Conservation (phyloP, 2,329 filamentous ascomycete species). For the Fusarium concolor region DNA sequence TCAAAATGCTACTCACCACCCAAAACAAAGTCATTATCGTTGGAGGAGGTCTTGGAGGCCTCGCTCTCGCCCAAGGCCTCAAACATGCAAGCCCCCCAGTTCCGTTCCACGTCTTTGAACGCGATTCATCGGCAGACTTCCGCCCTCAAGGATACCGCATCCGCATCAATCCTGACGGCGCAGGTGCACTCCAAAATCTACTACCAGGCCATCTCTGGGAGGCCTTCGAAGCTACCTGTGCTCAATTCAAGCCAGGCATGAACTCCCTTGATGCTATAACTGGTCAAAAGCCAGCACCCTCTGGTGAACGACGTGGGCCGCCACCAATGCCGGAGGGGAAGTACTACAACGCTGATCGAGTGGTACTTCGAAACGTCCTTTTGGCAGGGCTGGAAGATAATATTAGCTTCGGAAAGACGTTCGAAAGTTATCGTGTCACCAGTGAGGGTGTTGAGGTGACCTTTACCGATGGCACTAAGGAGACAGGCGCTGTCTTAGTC, state of each 20-base stretch:
- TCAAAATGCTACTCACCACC: too few species aligned
- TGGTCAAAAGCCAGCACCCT: background rate
- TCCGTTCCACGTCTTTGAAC: background rate
- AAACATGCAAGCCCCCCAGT: fast-evolving
- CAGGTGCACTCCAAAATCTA: background rate
- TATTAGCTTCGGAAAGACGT: background rate
- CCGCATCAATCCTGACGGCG: background rate
- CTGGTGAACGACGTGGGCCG: background rate
- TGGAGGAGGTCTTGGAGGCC: background rate
- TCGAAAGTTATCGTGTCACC: background rate
- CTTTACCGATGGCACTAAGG: background rate
- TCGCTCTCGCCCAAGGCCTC: background rate
- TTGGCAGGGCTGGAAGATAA: background rate
- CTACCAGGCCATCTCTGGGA: background rate
- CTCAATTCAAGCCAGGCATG: background rate
- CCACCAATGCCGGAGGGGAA: background rate
- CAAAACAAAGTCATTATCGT: background rate
- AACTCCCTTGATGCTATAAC: background rate
- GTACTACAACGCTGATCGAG: background rate
- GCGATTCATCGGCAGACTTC: background rate
- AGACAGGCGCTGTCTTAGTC: background rate
- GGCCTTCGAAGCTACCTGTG: background rate
- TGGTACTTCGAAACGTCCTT: background rate
- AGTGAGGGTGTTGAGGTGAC: background rate
- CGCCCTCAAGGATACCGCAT: background rate